Evolutionary conservation across 1,284 basidiomycete species (phyloP).

Genomic region (Stereum hirsutum): DNA sequence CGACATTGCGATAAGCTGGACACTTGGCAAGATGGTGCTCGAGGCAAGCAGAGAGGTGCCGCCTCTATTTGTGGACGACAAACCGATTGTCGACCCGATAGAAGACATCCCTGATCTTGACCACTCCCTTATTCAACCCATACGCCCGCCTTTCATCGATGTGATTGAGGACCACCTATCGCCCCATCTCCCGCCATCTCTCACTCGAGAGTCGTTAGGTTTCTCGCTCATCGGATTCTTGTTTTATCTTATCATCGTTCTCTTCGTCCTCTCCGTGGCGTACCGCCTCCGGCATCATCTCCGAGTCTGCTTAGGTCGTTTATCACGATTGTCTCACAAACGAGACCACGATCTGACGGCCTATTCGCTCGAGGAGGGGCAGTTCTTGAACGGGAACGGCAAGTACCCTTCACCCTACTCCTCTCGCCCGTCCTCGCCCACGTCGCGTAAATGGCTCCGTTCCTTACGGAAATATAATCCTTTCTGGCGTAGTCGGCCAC

Average conservation of each 20-base stretch:
- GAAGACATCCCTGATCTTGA: constrained; percentile 45
- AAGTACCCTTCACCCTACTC: constrained; percentile 3
- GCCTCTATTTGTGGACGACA: constrained; percentile 31
- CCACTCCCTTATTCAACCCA: constrained; percentile 46
- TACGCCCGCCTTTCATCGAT: constrained; percentile 52
- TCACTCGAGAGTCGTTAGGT: constrained; percentile 54
- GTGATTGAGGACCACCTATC: constrained; percentile 53
- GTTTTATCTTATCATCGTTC: constrained; percentile 37
- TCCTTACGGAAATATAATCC: constrained; percentile 4
- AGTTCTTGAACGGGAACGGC: constrained; percentile 2
- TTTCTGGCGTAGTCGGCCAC: constrained; percentile 8
- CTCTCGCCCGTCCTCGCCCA: neutral
- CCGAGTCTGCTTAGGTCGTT: constrained; percentile 36
- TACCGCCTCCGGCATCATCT: constrained; percentile 51
- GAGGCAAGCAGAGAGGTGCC: constrained; percentile 86
- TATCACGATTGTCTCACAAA: constrained; percentile 27
- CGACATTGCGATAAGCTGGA: constrained; percentile 95
- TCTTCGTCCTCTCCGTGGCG: constrained; percentile 30
- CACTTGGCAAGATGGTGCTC: constrained; percentile 95
- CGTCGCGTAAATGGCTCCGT: constrained; percentile 3
- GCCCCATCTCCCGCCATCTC: constrained; percentile 49
- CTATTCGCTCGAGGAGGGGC: constrained; percentile 55
- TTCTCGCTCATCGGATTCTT: constrained; percentile 58
- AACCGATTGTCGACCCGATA: constrained; percentile 60
- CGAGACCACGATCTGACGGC: constrained; percentile 27